Conservation (phyloP, 139 green algal genomes). For the Micractinium sp. region DNA sequence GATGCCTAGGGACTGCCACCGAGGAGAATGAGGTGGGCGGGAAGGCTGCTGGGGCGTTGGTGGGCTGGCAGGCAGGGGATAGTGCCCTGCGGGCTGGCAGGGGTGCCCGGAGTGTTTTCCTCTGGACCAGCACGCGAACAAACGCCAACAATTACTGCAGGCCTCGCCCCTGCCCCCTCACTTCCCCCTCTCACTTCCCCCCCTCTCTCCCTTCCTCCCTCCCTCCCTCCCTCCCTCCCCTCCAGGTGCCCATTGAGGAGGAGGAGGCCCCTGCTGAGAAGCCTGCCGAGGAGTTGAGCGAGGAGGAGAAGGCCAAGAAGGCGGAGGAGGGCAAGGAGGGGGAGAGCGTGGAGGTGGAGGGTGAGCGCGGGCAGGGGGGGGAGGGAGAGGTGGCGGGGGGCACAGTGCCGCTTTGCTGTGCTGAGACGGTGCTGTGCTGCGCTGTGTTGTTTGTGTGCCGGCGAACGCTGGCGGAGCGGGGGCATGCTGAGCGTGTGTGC, state of each 20-base stretch:
- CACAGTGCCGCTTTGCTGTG: too few relatives aligned
- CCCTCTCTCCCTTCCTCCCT: neutral
- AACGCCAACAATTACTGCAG: too few relatives aligned
- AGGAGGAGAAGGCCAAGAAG: slow-evolving; percentile 48
- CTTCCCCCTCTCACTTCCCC: neutral
- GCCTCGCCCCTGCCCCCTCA: neutral
- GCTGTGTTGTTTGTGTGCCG: too few relatives aligned
- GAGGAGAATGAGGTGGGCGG: slow-evolving; percentile 25
- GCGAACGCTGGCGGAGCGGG: too few relatives aligned
- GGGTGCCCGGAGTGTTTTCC: neutral
- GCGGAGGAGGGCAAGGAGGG: slow-evolving; percentile 38
- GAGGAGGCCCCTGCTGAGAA: slow-evolving; percentile 49
- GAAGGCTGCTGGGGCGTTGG: neutral
- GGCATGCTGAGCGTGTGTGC: neutral
- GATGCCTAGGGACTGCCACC: slow-evolving; percentile 57
- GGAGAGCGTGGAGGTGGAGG: slow-evolving; percentile 61
- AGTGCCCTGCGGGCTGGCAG: neutral
- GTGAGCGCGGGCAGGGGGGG: slow-evolving; percentile 19
- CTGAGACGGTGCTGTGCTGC: neutral
- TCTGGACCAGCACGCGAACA: neutral
- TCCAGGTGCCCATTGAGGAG: slow-evolving; percentile 76
- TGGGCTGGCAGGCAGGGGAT: neutral
- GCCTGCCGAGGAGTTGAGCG: slow-evolving; percentile 46
- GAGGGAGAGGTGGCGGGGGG: neutral
- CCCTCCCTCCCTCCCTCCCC: neutral